Evolutionary conservation across 2,329 filamentous ascomycete species (phyloP), one percentile per base, ranked within the genome.

Genomic region (Exophiala sideris): DNA sequence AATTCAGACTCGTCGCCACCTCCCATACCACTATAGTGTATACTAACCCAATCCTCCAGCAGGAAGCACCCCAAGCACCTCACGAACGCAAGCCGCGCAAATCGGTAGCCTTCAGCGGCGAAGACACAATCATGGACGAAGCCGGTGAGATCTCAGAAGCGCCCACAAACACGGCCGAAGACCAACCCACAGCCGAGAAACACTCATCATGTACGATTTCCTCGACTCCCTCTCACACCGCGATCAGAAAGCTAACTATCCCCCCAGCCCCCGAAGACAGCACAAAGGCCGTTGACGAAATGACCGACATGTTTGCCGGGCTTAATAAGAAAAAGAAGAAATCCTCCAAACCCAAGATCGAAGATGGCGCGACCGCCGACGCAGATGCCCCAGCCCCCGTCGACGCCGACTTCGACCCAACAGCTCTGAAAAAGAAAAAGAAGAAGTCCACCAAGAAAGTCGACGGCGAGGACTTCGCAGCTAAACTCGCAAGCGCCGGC

Each of bases 61-160:
- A 62, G 53, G 53, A 57, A 29, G 53, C 62, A 41, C 53, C 51
- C 20, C 55, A 57, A 32, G 51, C 62, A 35, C 53, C 51, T 14
- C 49, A 70, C 56, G 80, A 85, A 66, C 81, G 82, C 70, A 91
- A 88, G 73, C 84, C 87, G 68, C 88, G 91, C 76, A 96, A 97
- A 77, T 95, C 90, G 44, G 92, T 97, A 68, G 86, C 91, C 62
- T 97, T 97, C 73, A 91, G 87, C 70, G 88, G 94, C 74, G 89
- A 89, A 68, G 83, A 89, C 66, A 82, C 88, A 63, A 85, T 96
- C 67, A 91, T 96, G 71, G 89, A 95, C 78, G 83, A 84, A 73
- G 89, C 96, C 80, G 92, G 92, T 67, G 84, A 86, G 70, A 84
- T 96, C 70, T 89, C 83, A 71, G 84, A 88, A 71, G 82, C 85